phyloP scores from a whole-genome alignment of 1,284 basidiomycete species.

The Pascua sp. region DNA sequence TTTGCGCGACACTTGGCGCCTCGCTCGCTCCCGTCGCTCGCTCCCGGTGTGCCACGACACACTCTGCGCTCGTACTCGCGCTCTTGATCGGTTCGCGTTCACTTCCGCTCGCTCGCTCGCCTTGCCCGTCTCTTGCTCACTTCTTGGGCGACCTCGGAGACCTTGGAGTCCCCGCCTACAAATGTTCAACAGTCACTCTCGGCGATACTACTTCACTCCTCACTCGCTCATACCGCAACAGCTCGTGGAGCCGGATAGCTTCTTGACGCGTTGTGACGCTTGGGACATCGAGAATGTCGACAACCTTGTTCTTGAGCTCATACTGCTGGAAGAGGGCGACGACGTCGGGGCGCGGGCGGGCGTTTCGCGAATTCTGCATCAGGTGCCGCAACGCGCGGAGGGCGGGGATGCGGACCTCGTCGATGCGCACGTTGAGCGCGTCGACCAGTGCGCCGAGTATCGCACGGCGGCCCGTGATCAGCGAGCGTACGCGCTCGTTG shows the following conservation, averaged over 20 bases:
- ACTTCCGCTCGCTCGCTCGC: no score
- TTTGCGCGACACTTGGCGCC: no score
- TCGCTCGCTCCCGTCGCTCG: no score
- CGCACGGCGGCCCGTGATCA: constrained; percentile 28
- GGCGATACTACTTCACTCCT: no score
- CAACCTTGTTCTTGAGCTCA: constrained; percentile 32
- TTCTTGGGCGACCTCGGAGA: no score
- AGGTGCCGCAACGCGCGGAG: constrained; percentile 40
- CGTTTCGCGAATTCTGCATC: constrained; percentile 35
- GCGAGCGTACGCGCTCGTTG: constrained; percentile 31
- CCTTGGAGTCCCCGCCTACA: no score
- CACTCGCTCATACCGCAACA: constrained; percentile 12
- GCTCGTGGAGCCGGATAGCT: constrained; percentile 27
- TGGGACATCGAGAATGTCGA: constrained; percentile 28
- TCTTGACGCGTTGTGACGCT: constrained; percentile 28
- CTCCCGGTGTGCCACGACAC: no score
- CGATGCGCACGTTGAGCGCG: constrained; percentile 15
- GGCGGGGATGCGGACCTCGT: constrained; percentile 37
- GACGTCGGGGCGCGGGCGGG: constrained; percentile 34
- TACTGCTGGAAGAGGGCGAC: constrained; percentile 43
- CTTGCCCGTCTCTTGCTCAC: no score
- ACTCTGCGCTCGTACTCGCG: no score
- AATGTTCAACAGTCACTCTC: no score
- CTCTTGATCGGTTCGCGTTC: no score
- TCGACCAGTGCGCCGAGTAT: constrained; percentile 36